Base-by-base conservation (phyloP, 805 yeast species). In the Zygoascus tannicola region DNA sequence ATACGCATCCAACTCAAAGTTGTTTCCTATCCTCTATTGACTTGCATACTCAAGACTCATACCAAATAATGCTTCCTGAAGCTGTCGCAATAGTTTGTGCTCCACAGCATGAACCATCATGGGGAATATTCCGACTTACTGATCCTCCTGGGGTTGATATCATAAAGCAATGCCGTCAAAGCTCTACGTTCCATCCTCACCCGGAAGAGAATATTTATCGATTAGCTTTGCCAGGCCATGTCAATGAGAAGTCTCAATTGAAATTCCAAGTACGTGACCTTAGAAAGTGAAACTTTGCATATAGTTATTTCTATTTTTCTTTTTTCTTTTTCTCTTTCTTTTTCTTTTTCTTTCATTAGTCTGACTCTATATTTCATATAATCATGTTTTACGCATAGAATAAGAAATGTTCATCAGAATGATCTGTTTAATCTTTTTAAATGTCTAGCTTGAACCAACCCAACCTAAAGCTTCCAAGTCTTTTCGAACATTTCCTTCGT, bases 391-490 rank as follows among this genome's bases (percentile, higher is more conserved):
- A n/a, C n/a, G n/a, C n/a, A n/a, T n/a, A n/a, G n/a, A n/a, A n/a
- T n/a, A n/a, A n/a, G n/a, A n/a, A n/a, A n/a, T n/a, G n/a, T n/a
- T n/a, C n/a, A n/a, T n/a, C n/a, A n/a, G n/a, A n/a, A n/a, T n/a
- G n/a, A n/a, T n/a, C n/a, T n/a, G n/a, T n/a, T n/a, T n/a, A n/a
- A n/a, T n/a, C n/a, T n/a, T n/a, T n/a, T n/a, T n/a, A n/a, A n/a
- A n/a, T n/a, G n/a, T n/a, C n/a, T n/a, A 26, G 30, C 12, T 26
- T 8, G 30, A 45, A 7, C 68, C 77, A 30, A 58, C 57, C 83
- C 84, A 92, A 22, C 97, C 98, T 50, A 88, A 73, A 32, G 74
- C 65, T 49, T 68, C 66, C 57, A 92, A 74, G 54, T 92, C 95
- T 43, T 69, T 67, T 63, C 86, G 75, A 42, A 92, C 85, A 44